These are phyloP conservation scores for Ophiostoma tasmaniense DNA, from an alignment of 2,329 filamentous ascomycete species.

Conservation along the genomic window DNA sequence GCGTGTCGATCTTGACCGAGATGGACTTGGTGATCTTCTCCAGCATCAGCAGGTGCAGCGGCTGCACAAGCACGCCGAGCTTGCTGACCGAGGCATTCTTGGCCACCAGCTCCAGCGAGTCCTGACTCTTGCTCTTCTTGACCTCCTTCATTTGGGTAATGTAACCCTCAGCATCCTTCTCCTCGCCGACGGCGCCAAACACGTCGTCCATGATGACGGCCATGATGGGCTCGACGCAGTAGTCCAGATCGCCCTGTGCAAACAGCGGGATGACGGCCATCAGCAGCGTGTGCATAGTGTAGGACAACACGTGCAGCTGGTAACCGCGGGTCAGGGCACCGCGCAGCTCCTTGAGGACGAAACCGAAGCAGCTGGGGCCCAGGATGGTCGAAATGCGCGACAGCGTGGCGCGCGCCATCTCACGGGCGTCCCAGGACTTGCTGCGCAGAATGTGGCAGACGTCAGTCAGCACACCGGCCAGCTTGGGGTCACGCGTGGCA, in stretches of 20 bases:
- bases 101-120: constrained; percentile 90
- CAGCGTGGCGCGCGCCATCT: constrained; percentile 82
- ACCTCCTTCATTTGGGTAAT: constrained; percentile 94
- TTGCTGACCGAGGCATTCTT: constrained; percentile 68
- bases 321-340: constrained; percentile 78
- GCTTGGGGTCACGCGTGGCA: constrained; percentile 60
- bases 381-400: constrained; percentile 74
- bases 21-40: constrained; percentile 79
- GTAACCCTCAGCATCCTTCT: constrained; percentile 96
- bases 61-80: constrained; percentile 66
- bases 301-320: constrained; percentile 90
- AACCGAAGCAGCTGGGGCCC: constrained; percentile 76
- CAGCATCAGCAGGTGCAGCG: constrained; percentile 66
- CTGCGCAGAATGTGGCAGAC: constrained; percentile 89
- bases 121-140: constrained; percentile 95
- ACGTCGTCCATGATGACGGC: constrained; percentile 94
- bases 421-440: constrained; percentile 77
- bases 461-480: constrained; percentile 81
- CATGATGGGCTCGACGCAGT: constrained; percentile 71
- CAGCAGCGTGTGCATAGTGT: constrained; percentile 86
- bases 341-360: constrained; percentile 85
- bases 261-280: constrained; percentile 65
- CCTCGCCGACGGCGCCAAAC: constrained; percentile 83
- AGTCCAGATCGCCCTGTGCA: constrained; percentile 76
- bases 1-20: constrained; percentile 81